phyloP scores from a whole-genome alignment of 257 asterid genomes.

The Salvia hispanica region DNA sequence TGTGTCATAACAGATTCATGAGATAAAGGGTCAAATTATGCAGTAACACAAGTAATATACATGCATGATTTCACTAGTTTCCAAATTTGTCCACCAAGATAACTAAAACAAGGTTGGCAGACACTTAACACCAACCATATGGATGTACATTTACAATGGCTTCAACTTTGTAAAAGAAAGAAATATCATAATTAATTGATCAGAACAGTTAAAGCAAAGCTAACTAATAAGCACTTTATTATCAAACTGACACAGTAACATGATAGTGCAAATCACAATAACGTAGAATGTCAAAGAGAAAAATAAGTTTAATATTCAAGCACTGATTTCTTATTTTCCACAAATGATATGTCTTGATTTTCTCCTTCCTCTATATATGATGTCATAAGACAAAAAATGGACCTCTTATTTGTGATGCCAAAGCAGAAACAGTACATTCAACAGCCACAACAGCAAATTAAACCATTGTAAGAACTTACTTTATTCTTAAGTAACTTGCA shows the following conservation, averaged over 20 bases:
- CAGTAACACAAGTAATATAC: constrained; percentile 1
- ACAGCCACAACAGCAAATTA: constrained; percentile 21
- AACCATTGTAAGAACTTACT: constrained; percentile 55
- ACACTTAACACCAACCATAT: background rate
- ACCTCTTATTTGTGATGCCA: constrained; percentile 6
- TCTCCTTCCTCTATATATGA: background rate
- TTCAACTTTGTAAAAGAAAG: background rate
- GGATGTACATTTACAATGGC: background rate
- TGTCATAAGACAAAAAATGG: constrained; percentile 12
- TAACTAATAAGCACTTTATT: background rate
- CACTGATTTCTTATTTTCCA: constrained; percentile 13
- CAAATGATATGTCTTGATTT: background rate
- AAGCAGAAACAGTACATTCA: constrained; percentile 17
- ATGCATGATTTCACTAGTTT: background rate
- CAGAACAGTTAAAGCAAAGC: background rate
- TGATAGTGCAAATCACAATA: background rate
- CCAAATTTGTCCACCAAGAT: background rate
- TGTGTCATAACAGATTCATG: constrained; percentile 19
- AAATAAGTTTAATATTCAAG: background rate
- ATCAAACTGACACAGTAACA: background rate
- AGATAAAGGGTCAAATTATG: background rate
- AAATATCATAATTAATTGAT: constrained; percentile 8
- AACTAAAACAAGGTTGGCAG: background rate
- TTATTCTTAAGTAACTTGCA: constrained; percentile 89
- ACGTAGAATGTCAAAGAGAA: background rate